Base-by-base conservation (phyloP, 2,329 filamentous ascomycete genomes). In the Fusarium virguliforme region DNA sequence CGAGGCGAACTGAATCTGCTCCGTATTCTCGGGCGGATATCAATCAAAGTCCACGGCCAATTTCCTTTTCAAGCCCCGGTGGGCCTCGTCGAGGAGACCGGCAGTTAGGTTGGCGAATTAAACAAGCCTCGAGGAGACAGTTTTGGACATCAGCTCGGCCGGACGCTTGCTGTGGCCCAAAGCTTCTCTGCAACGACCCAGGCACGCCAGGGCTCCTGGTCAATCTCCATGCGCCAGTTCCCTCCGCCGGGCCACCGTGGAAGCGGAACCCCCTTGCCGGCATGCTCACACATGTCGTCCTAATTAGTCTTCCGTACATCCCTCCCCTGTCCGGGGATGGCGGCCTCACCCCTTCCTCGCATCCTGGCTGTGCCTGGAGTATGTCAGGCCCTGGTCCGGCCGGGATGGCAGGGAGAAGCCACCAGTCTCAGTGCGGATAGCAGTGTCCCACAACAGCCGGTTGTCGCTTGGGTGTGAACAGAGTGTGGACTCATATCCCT, bases 201-300 rank as follows among this genome's bases (percentile, higher is more conserved):
- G 43, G 54, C 50, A 50, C 60, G 66, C 71, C 71, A 50, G 57
- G 53, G 46, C 58, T 68, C 71, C 71, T 70, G 60, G 65, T 67
- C 68, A 72, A 68, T 69, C 59, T 73, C 64, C 61, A 65, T 69
- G 64, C 70, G 70, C 61, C 60, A 71, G 65, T 70, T 68, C 69
- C 57, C 59, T 63, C 56, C 56, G 28, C 59, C 56, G 37, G 67
- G 64, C 71, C 74, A 67, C 76, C 74, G 74, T 77, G 75, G 74
- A 76, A 77, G 75, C 76, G 75, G 75, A 75, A 78, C 60, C 68
- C 72, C 72, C 68, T 78, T 77, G 64, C 76, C 76, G 76, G 75
- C 62, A 65, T 56, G 37, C 60, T 65, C 51, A 60, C 60, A 62
- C 63, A 67, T 62, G 59, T 73, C 64, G 62, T 68, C 63, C 60